Percentiles rank a stretch among this genome's conserved stretches.
Evolutionary conservation across 345 rosid genomes (phyloP).

Genomic region (Euclidium syriacum): DNA sequence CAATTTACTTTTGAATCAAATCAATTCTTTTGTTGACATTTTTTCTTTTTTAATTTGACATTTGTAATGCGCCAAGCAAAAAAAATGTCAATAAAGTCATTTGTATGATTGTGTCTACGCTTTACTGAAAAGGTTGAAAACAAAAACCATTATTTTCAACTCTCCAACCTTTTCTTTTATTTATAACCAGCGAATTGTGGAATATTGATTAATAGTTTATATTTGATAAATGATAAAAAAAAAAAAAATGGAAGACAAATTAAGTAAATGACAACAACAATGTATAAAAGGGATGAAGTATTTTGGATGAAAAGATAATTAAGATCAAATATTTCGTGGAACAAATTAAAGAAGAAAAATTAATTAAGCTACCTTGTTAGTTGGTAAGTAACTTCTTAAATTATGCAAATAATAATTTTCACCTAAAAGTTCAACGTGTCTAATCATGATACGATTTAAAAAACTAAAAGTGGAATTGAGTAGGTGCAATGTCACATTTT

Average conservation of each 20-base stretch:
- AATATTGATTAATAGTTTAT: neutral
- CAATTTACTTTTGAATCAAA: neutral
- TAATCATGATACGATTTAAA: neutral
- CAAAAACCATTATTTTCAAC: neutral
- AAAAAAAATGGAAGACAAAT: too few relatives aligned
- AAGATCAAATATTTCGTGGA: too few relatives aligned
- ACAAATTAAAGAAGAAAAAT: neutral
- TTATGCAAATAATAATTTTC: neutral
- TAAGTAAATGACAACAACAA: too few relatives aligned
- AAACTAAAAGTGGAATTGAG: neutral
- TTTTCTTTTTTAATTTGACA: neutral
- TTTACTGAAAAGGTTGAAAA: conserved; percentile 7
- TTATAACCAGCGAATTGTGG: neutral
- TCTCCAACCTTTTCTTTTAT: neutral
- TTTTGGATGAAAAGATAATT: too few relatives aligned
- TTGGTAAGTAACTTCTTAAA: neutral
- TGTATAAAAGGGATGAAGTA: too few relatives aligned
- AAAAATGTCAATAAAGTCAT: conserved; percentile 12
- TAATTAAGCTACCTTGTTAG: neutral
- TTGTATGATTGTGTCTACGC: neutral
- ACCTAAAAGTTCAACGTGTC: conserved; percentile 6
- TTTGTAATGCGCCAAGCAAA: conserved; percentile 3
- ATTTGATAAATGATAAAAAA: too few relatives aligned
- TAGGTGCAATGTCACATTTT: conserved; percentile 21
- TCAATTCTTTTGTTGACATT: conserved; percentile 3